A percentile compares a stretch with the other conserved stretches of the same genome.
phyloP scores from a whole-genome alignment of 1,284 basidiomycete species.

The Fistulinella staudtii region DNA sequence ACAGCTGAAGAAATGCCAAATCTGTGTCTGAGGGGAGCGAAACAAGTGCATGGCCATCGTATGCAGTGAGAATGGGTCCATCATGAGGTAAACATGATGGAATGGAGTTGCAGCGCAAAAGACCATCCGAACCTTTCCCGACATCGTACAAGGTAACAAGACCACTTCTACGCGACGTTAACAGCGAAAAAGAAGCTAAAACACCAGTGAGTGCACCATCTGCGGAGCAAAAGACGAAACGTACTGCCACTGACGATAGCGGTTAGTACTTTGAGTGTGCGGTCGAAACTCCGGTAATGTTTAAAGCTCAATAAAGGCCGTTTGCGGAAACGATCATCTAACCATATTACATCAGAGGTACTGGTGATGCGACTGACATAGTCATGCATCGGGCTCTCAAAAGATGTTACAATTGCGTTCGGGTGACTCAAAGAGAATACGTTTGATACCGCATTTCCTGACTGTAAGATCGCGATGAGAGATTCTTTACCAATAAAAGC shows the following conservation, averaged over 20 bases:
- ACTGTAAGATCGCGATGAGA: slow-evolving; percentile 20
- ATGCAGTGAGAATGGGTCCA: slow-evolving; percentile 27
- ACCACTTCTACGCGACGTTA: slow-evolving; percentile 55
- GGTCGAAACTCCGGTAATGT: slow-evolving; percentile 60
- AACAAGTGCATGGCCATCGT: slow-evolving; percentile 45
- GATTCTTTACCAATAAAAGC: neutral
- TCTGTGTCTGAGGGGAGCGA: slow-evolving; percentile 33
- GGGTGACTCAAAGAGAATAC: slow-evolving; percentile 36
- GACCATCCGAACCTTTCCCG: slow-evolving; percentile 35
- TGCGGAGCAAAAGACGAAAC: slow-evolving; percentile 9
- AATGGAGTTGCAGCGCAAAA: slow-evolving; percentile 41
- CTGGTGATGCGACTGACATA: slow-evolving; percentile 50
- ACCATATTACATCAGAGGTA: slow-evolving; percentile 60
- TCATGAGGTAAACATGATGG: slow-evolving; percentile 46
- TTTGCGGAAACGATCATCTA: slow-evolving; percentile 54
- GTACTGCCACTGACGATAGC: slow-evolving; percentile 38
- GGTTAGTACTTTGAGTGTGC: slow-evolving; percentile 46
- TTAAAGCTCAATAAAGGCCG: slow-evolving; percentile 57
- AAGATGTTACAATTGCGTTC: slow-evolving; percentile 46
- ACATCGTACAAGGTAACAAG: slow-evolving; percentile 64
- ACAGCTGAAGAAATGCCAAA: slow-evolving; percentile 45
- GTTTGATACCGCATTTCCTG: slow-evolving; percentile 20
- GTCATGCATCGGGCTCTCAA: slow-evolving; percentile 43
- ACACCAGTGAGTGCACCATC: slow-evolving; percentile 5
- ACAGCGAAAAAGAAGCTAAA: slow-evolving; percentile 43